A percentile compares a stretch with the other conserved stretches of the same genome.
Conservation (phyloP, 169 alveolate species). For the Eimeria acervulina region DNA sequence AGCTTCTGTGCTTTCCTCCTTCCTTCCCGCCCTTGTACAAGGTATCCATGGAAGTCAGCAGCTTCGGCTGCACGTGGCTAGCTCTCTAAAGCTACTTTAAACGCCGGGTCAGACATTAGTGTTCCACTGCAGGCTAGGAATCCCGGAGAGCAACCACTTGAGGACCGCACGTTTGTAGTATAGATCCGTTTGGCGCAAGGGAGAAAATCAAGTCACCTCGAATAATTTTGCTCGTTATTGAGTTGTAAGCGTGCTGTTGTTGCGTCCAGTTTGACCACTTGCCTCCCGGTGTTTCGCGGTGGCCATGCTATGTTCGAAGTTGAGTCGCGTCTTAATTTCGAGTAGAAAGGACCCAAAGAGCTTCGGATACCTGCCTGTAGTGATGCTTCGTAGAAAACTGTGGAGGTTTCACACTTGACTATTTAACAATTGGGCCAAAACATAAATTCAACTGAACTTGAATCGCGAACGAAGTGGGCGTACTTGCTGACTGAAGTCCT, state of each 20-base stretch:
- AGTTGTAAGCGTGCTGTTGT: background rate
- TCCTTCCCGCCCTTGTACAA: background rate
- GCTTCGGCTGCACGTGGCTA: background rate
- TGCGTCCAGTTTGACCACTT: background rate
- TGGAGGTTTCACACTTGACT: background rate
- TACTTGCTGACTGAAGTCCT: background rate
- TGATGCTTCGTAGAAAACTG: background rate
- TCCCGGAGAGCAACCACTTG: background rate
- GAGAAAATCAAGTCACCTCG: background rate
- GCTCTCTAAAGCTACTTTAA: background rate
- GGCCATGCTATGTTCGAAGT: background rate
- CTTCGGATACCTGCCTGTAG: background rate
- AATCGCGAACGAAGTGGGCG: too few species aligned
- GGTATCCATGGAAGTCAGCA: background rate
- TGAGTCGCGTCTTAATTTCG: background rate
- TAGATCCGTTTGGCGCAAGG: background rate
- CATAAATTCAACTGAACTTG: background rate
- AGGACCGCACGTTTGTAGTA: background rate
- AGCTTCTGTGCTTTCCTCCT: background rate
- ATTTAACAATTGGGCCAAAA: background rate
- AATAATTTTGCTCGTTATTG: background rate
- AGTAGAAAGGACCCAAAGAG: too few species aligned
- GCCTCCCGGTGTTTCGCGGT: background rate
- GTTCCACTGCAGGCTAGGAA: background rate
- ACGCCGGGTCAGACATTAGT: background rate